A percentile compares a stretch with the other conserved stretches of the same genome.
Conservation (phyloP, 768 basidiomycete genomes). For the Collybia sordida region DNA sequence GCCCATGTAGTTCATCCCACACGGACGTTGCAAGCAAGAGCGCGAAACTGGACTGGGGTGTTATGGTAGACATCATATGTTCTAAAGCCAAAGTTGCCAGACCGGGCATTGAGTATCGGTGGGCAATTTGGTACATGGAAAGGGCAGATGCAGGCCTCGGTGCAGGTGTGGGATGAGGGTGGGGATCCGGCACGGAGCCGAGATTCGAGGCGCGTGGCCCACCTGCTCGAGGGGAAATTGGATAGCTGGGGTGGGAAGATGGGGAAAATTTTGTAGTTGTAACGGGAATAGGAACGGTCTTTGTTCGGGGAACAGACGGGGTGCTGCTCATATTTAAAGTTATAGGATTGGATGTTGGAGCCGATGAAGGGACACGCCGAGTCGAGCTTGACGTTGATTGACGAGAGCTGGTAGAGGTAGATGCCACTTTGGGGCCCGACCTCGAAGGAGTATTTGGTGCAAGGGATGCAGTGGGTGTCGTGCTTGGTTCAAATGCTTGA, state of each 20-base stretch:
- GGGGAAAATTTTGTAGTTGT: slow-evolving; percentile 31
- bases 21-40: slow-evolving; percentile 65
- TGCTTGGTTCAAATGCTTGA: slow-evolving; percentile 21
- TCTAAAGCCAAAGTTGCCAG: slow-evolving; percentile 68
- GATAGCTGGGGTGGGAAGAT: slow-evolving; percentile 36
- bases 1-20: slow-evolving; percentile 62
- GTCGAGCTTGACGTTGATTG: slow-evolving; percentile 18
- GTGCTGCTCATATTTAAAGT: slow-evolving; percentile 19
- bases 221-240: slow-evolving; percentile 45
- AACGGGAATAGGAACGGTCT: slow-evolving; percentile 40
- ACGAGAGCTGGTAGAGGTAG: background rate
- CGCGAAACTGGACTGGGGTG: slow-evolving; percentile 64
- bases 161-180: slow-evolving; percentile 63
- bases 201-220: slow-evolving; percentile 33
- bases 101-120: slow-evolving; percentile 69
- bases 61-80: slow-evolving; percentile 70
- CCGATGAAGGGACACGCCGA: slow-evolving; percentile 20
- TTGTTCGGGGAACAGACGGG: slow-evolving; percentile 32
- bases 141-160: slow-evolving; percentile 71
- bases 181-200: slow-evolving; percentile 55
- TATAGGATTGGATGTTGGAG: slow-evolving; percentile 17
- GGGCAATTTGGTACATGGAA: slow-evolving; percentile 74
- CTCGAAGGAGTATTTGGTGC: slow-evolving; percentile 12
- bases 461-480: slow-evolving; percentile 17
- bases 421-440: slow-evolving; percentile 4